Evolutionary conservation across 2,329 filamentous ascomycete genomes (phyloP), one percentile per base, ranked within the genome.

Genomic region (Furcasterigmium furcatum): DNA sequence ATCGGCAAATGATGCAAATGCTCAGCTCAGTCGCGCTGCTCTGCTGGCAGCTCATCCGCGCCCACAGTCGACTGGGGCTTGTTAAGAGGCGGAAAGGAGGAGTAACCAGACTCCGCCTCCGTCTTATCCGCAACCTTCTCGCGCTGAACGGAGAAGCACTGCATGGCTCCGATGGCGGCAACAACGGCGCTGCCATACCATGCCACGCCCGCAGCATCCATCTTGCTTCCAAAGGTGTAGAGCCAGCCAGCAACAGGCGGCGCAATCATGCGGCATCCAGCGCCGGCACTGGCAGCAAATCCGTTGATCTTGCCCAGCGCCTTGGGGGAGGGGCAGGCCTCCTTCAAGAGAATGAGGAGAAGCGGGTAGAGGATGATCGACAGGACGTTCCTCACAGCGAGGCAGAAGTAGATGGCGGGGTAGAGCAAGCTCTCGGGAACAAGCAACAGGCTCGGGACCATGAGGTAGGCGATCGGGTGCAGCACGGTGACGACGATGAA

Each of bases 341-440:
- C 79, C 63, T 86, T 86, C 70, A 87, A 77, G 25, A 85, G 68
- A 53, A 87, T 86, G 38, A 87, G 69, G 30, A 86, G 72, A 5
- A 85, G 70, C 3, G 82, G 83, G 56, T 84, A 86, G n/a, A 84
- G 68, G 44, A 82, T 71, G 55, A 85, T 85, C 38, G 76, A 77
- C 30, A 84, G 68, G 13, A 84, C 56, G 55, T 84, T 85, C 44
- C 82, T 76, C 32, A 85, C 58, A 0, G 75, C 64, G 46, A 84
- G 65, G 54, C 74, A 79, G 42, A 65, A 47, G 59, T 85, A 86
- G 48, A 87, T 81, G 43, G 75, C 79, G 0, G 76, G 65, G 52
- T 74, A 78, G 14, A 85, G 58, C 38, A 74, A 51, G 19, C 61
- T 59, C 43, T 70, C 66, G 2, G 82, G 79, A 4, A 84, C 71